phyloP scores from a whole-genome alignment of 306 rosid genomes.

The Prunus mongolica region DNA sequence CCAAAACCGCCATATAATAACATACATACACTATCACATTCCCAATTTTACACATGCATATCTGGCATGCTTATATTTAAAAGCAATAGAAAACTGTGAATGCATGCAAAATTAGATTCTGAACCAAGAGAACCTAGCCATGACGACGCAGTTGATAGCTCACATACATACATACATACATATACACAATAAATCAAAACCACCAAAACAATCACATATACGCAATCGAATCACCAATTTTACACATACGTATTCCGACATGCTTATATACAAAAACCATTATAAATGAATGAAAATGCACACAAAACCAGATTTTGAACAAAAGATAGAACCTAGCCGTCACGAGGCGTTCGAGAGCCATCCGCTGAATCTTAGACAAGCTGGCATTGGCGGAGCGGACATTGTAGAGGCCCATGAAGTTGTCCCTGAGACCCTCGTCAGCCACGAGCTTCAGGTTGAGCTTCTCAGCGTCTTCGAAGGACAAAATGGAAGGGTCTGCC shows the following conservation, averaged over 20 bases:
- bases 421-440: conserved; percentile 41
- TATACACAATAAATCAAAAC: not conserved
- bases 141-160: conserved; percentile 60
- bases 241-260: not conserved
- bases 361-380: conserved; percentile 42
- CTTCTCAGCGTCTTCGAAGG: conserved; percentile 45
- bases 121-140: conserved; percentile 40
- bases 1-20: not conserved
- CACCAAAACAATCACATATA: not conserved
- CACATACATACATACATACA: no score
- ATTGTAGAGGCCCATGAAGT: conserved; percentile 74
- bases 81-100: not conserved
- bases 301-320: no score
- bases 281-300: not conserved
- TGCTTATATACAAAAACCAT: no score
- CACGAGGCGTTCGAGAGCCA: conserved; percentile 64
- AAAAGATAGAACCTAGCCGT: conserved; percentile 42
- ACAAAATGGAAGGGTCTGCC: conserved; percentile 36
- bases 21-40: not conserved
- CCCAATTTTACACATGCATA: not conserved
- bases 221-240: not conserved
- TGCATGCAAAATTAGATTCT: not conserved
- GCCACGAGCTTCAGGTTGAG: conserved; percentile 50
- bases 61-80: not conserved
- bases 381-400: conserved; percentile 39